Evolutionary conservation across 306 rosid genomes (phyloP), one percentile per base, ranked within the genome.

Genomic region (Myrica gale): DNA sequence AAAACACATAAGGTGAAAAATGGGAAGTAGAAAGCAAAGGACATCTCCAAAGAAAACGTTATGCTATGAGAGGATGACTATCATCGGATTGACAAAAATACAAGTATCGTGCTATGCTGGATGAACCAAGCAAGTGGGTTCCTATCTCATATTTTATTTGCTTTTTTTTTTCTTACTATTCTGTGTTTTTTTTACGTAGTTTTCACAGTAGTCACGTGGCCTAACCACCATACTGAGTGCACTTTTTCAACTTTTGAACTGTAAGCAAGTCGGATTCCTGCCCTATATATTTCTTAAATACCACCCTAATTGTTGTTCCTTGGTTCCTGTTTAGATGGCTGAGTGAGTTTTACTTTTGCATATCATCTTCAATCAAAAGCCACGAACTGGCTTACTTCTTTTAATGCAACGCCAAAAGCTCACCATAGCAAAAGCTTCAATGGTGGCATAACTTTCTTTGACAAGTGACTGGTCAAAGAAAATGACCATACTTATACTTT

Each of bases 361-460:
- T 74, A 73, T 65, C 75, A 71, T 69, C 72, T 78, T 84, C 82
- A 76, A 81, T 75, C 79, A 87, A 81, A 86, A 63, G 83, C 85
- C 87, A 87, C 83, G 84, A 83, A 83, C 75, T 75, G 81, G 37
- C 83, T 88, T 82, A 42, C 92, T 84, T 82, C 91, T 88, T 90
- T 93, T 89, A 66, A 94, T 85, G 97, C 90, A 91, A 76, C 81
- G 82, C 81, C 86, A 87, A 93, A 88, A 86, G 87, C 85, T 50
- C 79, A 79, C 88, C 88, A 84, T 88, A 78, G 84, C 82, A 73
- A 88, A 91, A 79, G 83, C 88, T 84, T 86, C 76, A 86, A 84
- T 82, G 79, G 84, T 76, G 84, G 78, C 72, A 74, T 83, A 78
- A 74, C 86, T 81, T 83, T 86, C 87, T 81, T 75, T 75, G 80